These are phyloP conservation scores for Prillingera fragicola DNA, from an alignment of 1,284 basidiomycete species.

Conservation along the genomic window DNA sequence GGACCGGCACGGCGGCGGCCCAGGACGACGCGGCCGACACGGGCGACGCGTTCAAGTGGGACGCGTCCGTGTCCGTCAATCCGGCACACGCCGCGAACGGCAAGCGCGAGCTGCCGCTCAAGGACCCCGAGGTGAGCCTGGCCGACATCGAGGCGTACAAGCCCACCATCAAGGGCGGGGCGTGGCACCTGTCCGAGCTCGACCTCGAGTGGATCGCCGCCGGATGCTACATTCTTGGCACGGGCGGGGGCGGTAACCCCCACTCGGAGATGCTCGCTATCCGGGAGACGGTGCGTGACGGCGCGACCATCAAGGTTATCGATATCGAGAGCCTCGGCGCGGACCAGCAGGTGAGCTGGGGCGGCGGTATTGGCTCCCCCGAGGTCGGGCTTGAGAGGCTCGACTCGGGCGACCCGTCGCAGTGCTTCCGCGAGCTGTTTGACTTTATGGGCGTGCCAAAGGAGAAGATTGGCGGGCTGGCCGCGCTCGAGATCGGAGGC, in stretches of 20 bases:
- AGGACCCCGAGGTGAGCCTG: slow-evolving; percentile 2
- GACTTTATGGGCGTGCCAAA: slow-evolving; percentile 18
- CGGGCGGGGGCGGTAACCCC: slow-evolving; percentile 38
- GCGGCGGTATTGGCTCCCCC: slow-evolving; percentile 53
- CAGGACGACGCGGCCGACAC: background rate
- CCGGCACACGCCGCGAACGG: slow-evolving; percentile 6
- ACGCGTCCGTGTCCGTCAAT: background rate
- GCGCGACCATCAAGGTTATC: slow-evolving; percentile 26
- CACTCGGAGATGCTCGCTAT: slow-evolving; percentile 21
- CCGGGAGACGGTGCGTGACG: slow-evolving; percentile 29
- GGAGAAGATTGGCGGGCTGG: slow-evolving; percentile 17
- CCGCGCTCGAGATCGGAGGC: slow-evolving; percentile 51
- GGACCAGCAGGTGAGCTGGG: slow-evolving; percentile 25
- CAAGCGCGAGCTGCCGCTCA: slow-evolving; percentile 3
- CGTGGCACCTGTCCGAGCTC: slow-evolving; percentile 35
- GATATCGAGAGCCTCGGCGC: slow-evolving; percentile 22
- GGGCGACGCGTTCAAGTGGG: background rate
- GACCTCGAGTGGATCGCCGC: slow-evolving; percentile 39
- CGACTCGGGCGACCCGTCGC: slow-evolving; percentile 15
- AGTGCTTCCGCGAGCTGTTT: slow-evolving; percentile 7
- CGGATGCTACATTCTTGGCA: slow-evolving; percentile 41
- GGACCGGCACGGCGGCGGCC: slow-evolving; percentile 20
- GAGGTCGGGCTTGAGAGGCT: slow-evolving; percentile 45
- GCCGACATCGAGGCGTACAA: slow-evolving; percentile 23
- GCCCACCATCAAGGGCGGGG: slow-evolving; percentile 23